Percentiles rank a stretch among this genome's conserved stretches.
phyloP scores from a whole-genome alignment of 108 stramenopile genomes.

The Asterionellopsis glacialis region DNA sequence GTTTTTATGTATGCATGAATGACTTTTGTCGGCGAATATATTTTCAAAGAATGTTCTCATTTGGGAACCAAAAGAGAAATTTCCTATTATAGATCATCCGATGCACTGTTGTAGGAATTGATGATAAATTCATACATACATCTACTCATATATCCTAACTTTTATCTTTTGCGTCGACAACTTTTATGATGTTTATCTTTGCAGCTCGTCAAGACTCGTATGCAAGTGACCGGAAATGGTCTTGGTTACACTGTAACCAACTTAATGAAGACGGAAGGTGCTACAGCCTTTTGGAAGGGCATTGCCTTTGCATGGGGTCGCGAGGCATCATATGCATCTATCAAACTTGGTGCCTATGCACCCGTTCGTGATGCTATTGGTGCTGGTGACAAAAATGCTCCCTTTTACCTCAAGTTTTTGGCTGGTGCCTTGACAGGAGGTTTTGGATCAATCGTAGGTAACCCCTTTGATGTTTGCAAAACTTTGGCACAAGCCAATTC shows the following conservation, averaged over 20 bases:
- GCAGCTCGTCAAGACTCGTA: conserved; percentile 76
- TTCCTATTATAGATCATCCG: too few relatives aligned
- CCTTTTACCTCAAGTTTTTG: conserved; percentile 68
- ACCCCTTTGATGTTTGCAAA: conserved; percentile 86
- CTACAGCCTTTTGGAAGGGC: conserved; percentile 82
- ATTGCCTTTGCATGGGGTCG: conserved; percentile 70
- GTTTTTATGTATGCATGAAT: too few relatives aligned
- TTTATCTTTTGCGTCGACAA: too few relatives aligned
- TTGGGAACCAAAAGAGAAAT: too few relatives aligned
- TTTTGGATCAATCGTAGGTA: conserved; percentile 71
- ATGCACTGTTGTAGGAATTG: too few relatives aligned
- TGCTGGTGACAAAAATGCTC: conserved; percentile 39
- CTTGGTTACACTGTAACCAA: conserved; percentile 21
- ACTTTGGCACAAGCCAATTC: conserved; percentile 59
- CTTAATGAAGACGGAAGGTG: conserved; percentile 64
- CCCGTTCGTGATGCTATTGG: conserved; percentile 56
- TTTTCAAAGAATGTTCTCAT: too few relatives aligned
- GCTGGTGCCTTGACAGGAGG: conserved; percentile 78
- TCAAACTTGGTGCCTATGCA: conserved; percentile 67
- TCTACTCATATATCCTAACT: too few relatives aligned
- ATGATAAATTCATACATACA: too few relatives aligned
- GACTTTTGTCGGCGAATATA: too few relatives aligned
- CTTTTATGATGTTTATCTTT: conserved; percentile 31
- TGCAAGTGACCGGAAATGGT: conserved; percentile 70
- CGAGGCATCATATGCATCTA: conserved; percentile 74